These are phyloP conservation scores for Trichoderma koningii DNA, from an alignment of 2,329 filamentous ascomycete genomes.

Conservation along the genomic window DNA sequence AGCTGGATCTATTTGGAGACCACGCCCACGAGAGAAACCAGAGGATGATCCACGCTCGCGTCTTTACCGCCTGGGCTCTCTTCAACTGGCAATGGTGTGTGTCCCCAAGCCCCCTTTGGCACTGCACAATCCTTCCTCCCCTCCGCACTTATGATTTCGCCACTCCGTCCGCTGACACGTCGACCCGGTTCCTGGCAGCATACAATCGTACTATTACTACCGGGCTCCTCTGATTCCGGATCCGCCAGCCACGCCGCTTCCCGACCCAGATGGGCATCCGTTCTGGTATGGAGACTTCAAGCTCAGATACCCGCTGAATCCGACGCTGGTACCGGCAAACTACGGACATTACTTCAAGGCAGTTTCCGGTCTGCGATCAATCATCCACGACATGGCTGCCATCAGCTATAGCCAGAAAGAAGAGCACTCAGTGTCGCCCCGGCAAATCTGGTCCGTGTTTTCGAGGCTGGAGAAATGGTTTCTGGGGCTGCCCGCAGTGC, in stretches of 20 bases:
- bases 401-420: background rate
- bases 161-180: background rate
- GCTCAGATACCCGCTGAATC: slow-evolving; percentile 37
- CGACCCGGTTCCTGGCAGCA: background rate
- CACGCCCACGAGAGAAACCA: background rate
- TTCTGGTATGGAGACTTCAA: slow-evolving; percentile 39
- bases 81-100: slow-evolving; percentile 40
- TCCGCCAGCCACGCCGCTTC: slow-evolving; percentile 36
- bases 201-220: slow-evolving; percentile 19
- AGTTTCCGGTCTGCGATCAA: slow-evolving; percentile 33
- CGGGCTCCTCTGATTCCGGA: slow-evolving; percentile 33
- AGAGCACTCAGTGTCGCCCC: slow-evolving; percentile 12
- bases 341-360: slow-evolving; percentile 37
- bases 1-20: slow-evolving; percentile 36
- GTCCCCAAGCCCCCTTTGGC: no score
- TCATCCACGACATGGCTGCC: slow-evolving; percentile 36
- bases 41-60: slow-evolving; percentile 24
- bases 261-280: slow-evolving; percentile 30
- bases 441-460: slow-evolving; percentile 27
- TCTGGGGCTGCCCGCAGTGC: slow-evolving; percentile 30
- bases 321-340: slow-evolving; percentile 30
- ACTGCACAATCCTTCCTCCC: background rate
- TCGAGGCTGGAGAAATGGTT: slow-evolving; percentile 34
- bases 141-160: background rate
- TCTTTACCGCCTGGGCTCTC: slow-evolving; percentile 41